Percentiles rank a stretch among this genome's conserved stretches.
These are phyloP conservation scores for Leptographium radiaticola DNA, from an alignment of 2,329 filamentous ascomycete species.

Conservation along the genomic window DNA sequence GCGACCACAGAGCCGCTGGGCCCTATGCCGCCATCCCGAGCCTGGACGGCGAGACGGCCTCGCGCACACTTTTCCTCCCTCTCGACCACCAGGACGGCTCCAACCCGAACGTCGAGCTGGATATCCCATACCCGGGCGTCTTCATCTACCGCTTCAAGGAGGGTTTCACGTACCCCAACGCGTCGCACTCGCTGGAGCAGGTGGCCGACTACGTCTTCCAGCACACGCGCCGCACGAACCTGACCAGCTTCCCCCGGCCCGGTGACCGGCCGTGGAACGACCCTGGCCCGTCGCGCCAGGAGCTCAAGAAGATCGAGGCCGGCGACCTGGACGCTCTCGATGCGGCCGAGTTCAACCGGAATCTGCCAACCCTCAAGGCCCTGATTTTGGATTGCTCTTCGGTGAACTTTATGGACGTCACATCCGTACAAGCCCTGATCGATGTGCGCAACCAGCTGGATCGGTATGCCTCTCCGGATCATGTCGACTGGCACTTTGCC, in stretches of 20 bases:
- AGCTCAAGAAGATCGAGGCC: conserved; percentile 17
- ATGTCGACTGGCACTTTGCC: conserved; percentile 41
- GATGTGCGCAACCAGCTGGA: conserved; percentile 42
- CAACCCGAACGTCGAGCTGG: conserved; percentile 70
- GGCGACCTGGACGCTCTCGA: conserved; percentile 10
- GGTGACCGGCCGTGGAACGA: conserved; percentile 94
- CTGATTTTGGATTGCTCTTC: conserved; percentile 45
- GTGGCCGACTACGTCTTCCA: conserved; percentile 55
- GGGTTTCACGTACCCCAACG: conserved; percentile 93
- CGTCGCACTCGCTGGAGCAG: conserved; percentile 75
- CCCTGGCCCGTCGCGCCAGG: conserved; percentile 52
- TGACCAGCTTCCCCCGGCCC: conserved; percentile 46
- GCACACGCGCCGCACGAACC: conserved; percentile 64
- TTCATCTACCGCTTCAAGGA: conserved; percentile 95
- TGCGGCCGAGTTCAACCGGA: conserved; percentile 10
- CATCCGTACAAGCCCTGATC: conserved; percentile 41
- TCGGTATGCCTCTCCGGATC: conserved; percentile 33
- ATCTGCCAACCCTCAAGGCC: conserved; percentile 26
- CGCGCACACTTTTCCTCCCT: conserved; percentile 75
- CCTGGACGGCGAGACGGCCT: conserved; percentile 29
- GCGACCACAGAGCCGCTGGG: conserved; percentile 25
- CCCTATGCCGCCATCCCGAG: conserved; percentile 43
- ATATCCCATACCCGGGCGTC: conserved; percentile 75
- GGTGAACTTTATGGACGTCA: conserved; percentile 44
- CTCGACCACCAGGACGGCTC: conserved; percentile 80